Evolutionary conservation across 345 rosid species (phyloP).

Genomic region (Syzygium jambos): DNA sequence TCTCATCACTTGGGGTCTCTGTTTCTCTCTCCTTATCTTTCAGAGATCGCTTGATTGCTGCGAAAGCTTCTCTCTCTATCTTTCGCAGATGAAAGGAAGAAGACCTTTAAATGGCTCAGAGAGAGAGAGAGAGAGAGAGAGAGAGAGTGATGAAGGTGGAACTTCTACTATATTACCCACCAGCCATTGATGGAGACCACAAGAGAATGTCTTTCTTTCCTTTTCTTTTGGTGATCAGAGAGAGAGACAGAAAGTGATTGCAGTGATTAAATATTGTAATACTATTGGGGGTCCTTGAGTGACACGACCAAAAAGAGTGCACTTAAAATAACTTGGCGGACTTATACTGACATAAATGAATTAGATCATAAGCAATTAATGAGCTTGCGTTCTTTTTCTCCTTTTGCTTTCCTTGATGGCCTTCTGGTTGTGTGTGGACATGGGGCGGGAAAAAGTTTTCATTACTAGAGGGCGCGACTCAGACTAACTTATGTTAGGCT

Average conservation of each 20-base stretch:
- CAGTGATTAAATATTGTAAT: not conserved
- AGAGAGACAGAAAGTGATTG: slow-evolving; percentile 1
- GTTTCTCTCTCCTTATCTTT: slow-evolving; percentile 14
- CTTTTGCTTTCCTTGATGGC: not conserved
- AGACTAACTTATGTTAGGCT: not conserved
- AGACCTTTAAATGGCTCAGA: not conserved
- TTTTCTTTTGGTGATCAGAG: not conserved
- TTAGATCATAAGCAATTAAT: not conserved
- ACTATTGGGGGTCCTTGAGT: not conserved
- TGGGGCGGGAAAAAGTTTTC: not conserved
- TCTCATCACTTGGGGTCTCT: slow-evolving; percentile 14
- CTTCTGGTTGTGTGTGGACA: not conserved
- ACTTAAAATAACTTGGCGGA: not conserved
- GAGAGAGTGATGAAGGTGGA: not conserved
- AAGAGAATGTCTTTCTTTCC: slow-evolving; percentile 17
- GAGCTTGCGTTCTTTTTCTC: not conserved
- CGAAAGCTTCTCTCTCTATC: slow-evolving; percentile 51
- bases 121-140: not conserved
- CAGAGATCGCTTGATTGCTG: slow-evolving; percentile 62
- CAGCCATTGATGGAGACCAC: slow-evolving; percentile 52
- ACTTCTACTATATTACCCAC: not conserved
- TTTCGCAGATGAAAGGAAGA: slow-evolving; percentile 12
- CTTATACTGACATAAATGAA: not conserved
- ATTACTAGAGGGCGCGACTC: not conserved
- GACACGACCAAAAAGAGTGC: slow-evolving; percentile 6